Conservation (phyloP, 2,329 filamentous ascomycete species). For the Cercospora berteroae region DNA sequence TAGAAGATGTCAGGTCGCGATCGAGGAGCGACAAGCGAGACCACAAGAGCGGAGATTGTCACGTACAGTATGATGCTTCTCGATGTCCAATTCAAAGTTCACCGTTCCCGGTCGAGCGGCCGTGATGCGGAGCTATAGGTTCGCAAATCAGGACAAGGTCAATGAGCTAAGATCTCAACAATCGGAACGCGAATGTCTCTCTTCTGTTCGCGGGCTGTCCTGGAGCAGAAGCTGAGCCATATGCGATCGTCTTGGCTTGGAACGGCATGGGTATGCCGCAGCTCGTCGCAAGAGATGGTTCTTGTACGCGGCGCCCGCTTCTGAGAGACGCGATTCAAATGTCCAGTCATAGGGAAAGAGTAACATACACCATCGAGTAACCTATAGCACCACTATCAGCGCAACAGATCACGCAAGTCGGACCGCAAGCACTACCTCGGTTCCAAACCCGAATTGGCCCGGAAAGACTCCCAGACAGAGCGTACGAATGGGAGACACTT, state of each 20-base stretch:
- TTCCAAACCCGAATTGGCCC: constrained; percentile 81
- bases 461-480: constrained; percentile 60
- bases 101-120: constrained; percentile 65
- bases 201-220: not conserved
- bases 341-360: not conserved
- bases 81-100: constrained; percentile 72
- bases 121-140: constrained; percentile 62
- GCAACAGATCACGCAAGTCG: not conserved
- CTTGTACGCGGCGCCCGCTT: not conserved
- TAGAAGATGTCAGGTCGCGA: constrained; percentile 36
- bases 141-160: not conserved
- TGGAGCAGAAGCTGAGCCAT: not conserved
- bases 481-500: constrained; percentile 34
- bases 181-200: not conserved
- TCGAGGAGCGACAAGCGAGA: not conserved
- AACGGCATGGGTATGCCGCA: not conserved
- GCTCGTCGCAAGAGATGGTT: not conserved
- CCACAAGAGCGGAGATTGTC: not conserved
- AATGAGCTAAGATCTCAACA: not conserved
- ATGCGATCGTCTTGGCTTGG: not conserved
- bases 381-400: constrained; percentile 29
- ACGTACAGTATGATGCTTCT: constrained; percentile 70
- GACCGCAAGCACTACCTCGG: constrained; percentile 60
- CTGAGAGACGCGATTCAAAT: not conserved
- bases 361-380: constrained; percentile 40